Evolutionary conservation across 2,329 filamentous ascomycete species (phyloP).

Genomic region (Dissoconium aciculare): DNA sequence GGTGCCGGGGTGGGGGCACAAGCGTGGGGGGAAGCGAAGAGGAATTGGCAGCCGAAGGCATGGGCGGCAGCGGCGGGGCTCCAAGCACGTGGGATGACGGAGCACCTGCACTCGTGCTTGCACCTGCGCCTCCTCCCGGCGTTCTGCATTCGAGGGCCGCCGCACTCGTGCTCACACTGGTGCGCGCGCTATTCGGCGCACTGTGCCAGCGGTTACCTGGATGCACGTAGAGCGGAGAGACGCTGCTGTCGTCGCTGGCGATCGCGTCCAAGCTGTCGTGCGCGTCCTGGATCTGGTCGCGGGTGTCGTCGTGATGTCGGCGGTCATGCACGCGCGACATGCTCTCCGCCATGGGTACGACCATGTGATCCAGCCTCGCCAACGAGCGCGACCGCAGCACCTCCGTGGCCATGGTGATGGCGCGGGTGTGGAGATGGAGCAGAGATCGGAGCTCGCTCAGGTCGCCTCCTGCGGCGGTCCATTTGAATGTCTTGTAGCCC

Average conservation of each 20-base stretch:
- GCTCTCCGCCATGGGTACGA: constrained; percentile 22
- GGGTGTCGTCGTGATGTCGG: constrained; percentile 15
- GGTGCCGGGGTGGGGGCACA: not conserved
- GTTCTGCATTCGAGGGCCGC: too few relatives aligned
- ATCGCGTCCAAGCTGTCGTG: constrained; percentile 18
- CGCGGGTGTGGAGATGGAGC: constrained; percentile 30
- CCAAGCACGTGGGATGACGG: not conserved
- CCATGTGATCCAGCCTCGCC: constrained; percentile 19
- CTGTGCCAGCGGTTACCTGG: constrained; percentile 7
- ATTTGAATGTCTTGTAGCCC: constrained; percentile 30
- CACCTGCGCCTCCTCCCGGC: not conserved
- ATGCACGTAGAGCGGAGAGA: constrained; percentile 9
- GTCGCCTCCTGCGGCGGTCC: constrained; percentile 32
- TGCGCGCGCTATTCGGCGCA: constrained; percentile 6
- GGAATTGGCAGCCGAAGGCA: not conserved
- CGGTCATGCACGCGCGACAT: constrained; percentile 19
- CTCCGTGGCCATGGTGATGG: constrained; percentile 27
- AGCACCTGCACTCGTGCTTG: not conserved
- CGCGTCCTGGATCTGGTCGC: constrained; percentile 18
- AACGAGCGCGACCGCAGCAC: constrained; percentile 30
- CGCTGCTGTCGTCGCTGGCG: constrained; percentile 16
- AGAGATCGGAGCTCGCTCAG: constrained; percentile 26
- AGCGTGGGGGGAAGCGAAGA: not conserved
- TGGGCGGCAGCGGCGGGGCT: not conserved
- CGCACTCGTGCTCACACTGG: constrained; percentile 10